Evolutionary conservation across 2,329 filamentous ascomycete species (phyloP).

Genomic region (Phoma sp.): DNA sequence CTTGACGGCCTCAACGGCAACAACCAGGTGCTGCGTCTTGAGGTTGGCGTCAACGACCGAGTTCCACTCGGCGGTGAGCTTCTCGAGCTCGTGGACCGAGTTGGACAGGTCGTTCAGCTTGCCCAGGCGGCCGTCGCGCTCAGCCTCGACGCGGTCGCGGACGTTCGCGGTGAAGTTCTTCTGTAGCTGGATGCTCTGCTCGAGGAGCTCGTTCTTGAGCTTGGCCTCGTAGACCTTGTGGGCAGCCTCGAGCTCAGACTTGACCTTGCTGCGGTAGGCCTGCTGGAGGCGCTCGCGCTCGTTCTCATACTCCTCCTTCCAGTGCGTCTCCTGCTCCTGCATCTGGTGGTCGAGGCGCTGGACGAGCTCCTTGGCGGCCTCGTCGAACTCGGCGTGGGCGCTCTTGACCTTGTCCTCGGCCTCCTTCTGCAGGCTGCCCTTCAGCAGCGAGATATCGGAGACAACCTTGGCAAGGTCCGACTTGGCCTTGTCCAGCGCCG

Average conservation of each 20-base stretch:
- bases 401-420: conserved; percentile 77
- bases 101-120: conserved; percentile 81
- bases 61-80: conserved; percentile 88
- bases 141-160: conserved; percentile 80
- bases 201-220: conserved; percentile 81
- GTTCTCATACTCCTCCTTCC: conserved; percentile 84
- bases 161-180: conserved; percentile 81
- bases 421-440: conserved; percentile 69
- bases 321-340: conserved; percentile 78
- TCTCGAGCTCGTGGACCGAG: conserved; percentile 82
- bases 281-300: conserved; percentile 82
- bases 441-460: conserved; percentile 75
- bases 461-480: conserved; percentile 79
- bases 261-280: conserved; percentile 79
- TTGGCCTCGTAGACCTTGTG: conserved; percentile 82
- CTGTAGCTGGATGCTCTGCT: conserved; percentile 90
- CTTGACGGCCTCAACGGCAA: conserved; percentile 91
- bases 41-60: conserved; percentile 88
- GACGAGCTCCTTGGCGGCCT: conserved; percentile 85
- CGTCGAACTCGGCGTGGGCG: conserved; percentile 79
- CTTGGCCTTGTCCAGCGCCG: conserved; percentile 85
- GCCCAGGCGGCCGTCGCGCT: conserved; percentile 84
- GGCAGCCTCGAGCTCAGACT: conserved; percentile 78
- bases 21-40: conserved; percentile 92
- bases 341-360: conserved; percentile 85